Base-by-base conservation (phyloP, 306 rosid genomes). In the Nissolia schottii region DNA sequence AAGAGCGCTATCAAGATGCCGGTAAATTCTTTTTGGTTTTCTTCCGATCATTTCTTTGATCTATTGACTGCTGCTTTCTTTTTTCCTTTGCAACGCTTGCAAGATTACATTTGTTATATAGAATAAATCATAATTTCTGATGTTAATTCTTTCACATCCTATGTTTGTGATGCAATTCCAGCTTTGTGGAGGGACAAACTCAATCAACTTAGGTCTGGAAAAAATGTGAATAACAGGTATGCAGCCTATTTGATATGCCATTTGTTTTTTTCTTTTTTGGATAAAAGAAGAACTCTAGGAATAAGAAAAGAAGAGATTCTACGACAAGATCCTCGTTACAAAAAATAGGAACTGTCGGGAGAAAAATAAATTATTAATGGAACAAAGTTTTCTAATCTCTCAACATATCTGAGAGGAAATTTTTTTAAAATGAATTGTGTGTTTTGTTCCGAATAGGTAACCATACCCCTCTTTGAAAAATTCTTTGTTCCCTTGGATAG, bases 1-100 rank as follows among this genome's bases (percentile, higher is more conserved):
- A 94, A 77, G 99, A 94, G 76, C 97, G 97, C 75, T 94, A 94
- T 49, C 56, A 90, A 81, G 99, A 94, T 86, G 99, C 99, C 41
- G 99, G 99, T 94, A 85, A 77, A 56, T 64, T 29, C 31, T 31
- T n/a, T n/a, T n/a, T n/a, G n/a, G n/a, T n/a, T n/a, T n/a, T 59
- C 19, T 18, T 77, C 37, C 28, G 14, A 51, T 49, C 50, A 34
- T 51, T 69, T 74, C 40, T 43, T 37, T 48, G 41, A 29, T 64
- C 23, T 54, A n/a, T 31, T 64, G 27, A 46, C 27, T 20, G 7
- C 23, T 4, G n/a, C n/a, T n/a, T n/a, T n/a, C n/a, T 7, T 59
- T 55, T 53, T 7, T n/a, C 31, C 49, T 41, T 20, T 28, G 61
- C 5, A 27, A 4, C 15, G 56, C 35, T 37, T 60, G 64, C 8